Conservation (phyloP, 1,284 basidiomycete species). For the Ganoderma lucidum region DNA sequence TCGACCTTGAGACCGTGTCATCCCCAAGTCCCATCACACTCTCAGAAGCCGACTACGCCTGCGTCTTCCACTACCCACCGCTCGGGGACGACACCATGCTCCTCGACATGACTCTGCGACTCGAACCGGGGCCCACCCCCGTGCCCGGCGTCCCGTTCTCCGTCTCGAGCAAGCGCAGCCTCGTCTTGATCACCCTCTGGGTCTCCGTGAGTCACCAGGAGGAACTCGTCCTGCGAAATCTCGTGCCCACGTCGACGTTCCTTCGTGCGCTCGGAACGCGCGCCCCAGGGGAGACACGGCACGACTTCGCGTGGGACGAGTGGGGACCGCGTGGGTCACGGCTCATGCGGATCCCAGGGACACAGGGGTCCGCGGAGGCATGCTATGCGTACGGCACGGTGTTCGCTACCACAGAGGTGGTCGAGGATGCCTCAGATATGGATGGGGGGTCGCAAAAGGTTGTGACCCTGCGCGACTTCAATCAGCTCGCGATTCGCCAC, state of each 20-base stretch:
- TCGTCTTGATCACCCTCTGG: conserved; percentile 58
- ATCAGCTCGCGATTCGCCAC: conserved; percentile 48
- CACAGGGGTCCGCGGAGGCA: conserved; percentile 58
- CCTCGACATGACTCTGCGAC: conserved; percentile 53
- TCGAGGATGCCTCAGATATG: too few relatives aligned
- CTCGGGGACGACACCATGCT: conserved; percentile 39
- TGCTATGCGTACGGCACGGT: conserved; percentile 66
- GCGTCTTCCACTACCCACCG: conserved; percentile 51
- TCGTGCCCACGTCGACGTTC: conserved; percentile 58
- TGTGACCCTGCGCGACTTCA: conserved; percentile 56
- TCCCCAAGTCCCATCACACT: conserved; percentile 38
- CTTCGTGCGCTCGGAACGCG: conserved; percentile 43
- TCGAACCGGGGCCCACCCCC: conserved; percentile 60
- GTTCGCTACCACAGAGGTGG: conserved; percentile 42
- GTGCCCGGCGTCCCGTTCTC: conserved; percentile 55
- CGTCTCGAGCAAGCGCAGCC: conserved; percentile 49
- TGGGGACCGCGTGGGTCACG: conserved; percentile 62
- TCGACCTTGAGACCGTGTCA: conserved; percentile 39
- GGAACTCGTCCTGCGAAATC: conserved; percentile 47
- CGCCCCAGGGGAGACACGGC: conserved; percentile 31
- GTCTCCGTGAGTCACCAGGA: conserved; percentile 35
- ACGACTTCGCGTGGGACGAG: conserved; percentile 53
- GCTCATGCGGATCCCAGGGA: conserved; percentile 43
- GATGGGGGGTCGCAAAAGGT: conserved; percentile 20
- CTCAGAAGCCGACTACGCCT: conserved; percentile 43